These are phyloP conservation scores for Fusarium sp. DNA, from an alignment of 2,329 filamentous ascomycete species.

Conservation along the genomic window DNA sequence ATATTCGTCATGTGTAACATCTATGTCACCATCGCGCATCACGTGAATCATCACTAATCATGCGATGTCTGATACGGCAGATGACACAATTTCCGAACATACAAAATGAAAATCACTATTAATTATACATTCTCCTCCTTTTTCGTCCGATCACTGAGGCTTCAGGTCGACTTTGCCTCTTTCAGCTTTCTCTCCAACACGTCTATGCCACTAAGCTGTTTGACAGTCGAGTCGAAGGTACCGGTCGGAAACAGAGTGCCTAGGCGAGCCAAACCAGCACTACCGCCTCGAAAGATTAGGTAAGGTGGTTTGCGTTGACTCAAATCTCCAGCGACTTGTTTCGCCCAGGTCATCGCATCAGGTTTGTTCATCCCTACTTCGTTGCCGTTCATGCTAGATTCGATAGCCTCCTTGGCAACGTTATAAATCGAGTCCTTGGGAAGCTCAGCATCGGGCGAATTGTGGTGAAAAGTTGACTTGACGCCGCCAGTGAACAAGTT, in stretches of 20 bases:
- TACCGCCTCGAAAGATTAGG: constrained; percentile 15
- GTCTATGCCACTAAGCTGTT: constrained; percentile 25
- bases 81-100: fast-evolving
- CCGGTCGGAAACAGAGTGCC: constrained; percentile 22
- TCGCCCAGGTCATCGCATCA: constrained; percentile 15
- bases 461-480: constrained; percentile 33
- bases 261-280: constrained; percentile 3
- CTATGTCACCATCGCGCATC: constrained; percentile 24
- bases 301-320: constrained; percentile 28
- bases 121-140: fast-evolving
- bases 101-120: too few relatives aligned
- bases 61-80: fast-evolving
- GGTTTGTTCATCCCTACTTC: background rate
- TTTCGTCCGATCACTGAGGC: background rate
- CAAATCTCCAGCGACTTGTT: constrained; percentile 29
- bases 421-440: constrained; percentile 28
- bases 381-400: constrained; percentile 11
- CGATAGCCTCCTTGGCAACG: constrained; percentile 25
- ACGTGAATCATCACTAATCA: background rate
- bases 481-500: constrained; percentile 42
- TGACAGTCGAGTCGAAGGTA: constrained; percentile 1
- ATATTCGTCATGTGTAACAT: constrained; percentile 18
- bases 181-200: constrained; percentile 21
- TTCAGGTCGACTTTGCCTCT: background rate
- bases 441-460: background rate